Evolutionary conservation across 768 basidiomycete species (phyloP).

Genomic region (Austroboletus eburneus): DNA sequence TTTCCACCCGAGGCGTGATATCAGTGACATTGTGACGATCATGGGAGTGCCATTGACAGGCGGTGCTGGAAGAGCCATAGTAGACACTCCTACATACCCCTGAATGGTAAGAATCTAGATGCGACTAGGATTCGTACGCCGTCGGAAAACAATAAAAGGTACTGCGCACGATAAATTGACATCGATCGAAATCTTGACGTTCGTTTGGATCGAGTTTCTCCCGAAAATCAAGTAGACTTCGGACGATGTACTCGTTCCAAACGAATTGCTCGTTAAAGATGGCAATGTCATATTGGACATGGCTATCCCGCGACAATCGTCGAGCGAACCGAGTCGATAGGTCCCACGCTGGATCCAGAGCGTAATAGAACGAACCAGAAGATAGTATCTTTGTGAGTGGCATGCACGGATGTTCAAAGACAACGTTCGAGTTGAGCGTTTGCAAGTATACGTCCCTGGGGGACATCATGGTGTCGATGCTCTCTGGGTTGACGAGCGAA

Average conservation of each 20-base stretch:
- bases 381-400: conserved; percentile 89
- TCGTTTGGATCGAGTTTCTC: conserved; percentile 68
- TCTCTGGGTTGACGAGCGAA: conserved; percentile 53
- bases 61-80: conserved; percentile 71
- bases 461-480: conserved; percentile 41
- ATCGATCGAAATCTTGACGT: conserved; percentile 70
- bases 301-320: conserved; percentile 53
- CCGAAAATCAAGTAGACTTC: conserved; percentile 85
- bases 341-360: conserved; percentile 81
- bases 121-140: conserved; percentile 5
- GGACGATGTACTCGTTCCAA: conserved; percentile 92
- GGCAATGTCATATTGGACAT: conserved; percentile 43
- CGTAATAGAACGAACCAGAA: conserved; percentile 91
- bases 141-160: conserved; percentile 7
- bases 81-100: conserved; percentile 85
- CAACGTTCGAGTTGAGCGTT: conserved; percentile 37
- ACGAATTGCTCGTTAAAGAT: conserved; percentile 85
- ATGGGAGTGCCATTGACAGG: conserved; percentile 70
- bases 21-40: conserved; percentile 72
- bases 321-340: conserved; percentile 77
- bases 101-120: conserved; percentile 83
- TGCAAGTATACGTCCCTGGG: conserved; percentile 45
- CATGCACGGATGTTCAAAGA: conserved; percentile 86
- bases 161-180: conserved; percentile 75
- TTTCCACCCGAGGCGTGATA: conserved; percentile 90